phyloP scores from a whole-genome alignment of 108 stramenopile genomes.

The Fragilaria radians region DNA sequence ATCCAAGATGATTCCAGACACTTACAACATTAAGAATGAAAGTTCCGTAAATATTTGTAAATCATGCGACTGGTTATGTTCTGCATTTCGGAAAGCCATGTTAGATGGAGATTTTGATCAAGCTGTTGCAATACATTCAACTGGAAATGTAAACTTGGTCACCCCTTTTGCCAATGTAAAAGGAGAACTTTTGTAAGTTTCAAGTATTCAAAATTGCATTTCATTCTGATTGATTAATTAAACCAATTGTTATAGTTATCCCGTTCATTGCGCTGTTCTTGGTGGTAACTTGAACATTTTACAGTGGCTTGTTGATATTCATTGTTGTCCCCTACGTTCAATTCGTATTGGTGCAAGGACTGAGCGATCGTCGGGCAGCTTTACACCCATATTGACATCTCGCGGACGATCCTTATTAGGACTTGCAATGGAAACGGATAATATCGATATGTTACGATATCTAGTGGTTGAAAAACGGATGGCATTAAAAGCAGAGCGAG shows the following conservation, averaged over 20 bases:
- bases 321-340: conserved; percentile 55
- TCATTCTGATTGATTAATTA: too few relatives aligned
- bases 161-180: conserved; percentile 52
- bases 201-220: neutral
- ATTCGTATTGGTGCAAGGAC: conserved; percentile 26
- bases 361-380: conserved; percentile 13
- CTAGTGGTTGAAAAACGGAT: conserved; percentile 71
- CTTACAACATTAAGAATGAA: conserved; percentile 52
- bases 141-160: conserved; percentile 39
- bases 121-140: conserved; percentile 43
- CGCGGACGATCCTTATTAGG: conserved; percentile 55
- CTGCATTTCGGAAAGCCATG: conserved; percentile 47
- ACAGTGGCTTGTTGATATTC: conserved; percentile 51
- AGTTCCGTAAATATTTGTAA: conserved; percentile 37
- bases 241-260: too few relatives aligned
- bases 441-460: conserved; percentile 63
- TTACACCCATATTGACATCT: conserved; percentile 61
- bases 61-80: conserved; percentile 49
- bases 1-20: conserved; percentile 46
- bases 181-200: conserved; percentile 53
- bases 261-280: conserved; percentile 46
- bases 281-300: conserved; percentile 45
- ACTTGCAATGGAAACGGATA: conserved; percentile 54
- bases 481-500: conserved; percentile 44
- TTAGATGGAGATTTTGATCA: conserved; percentile 43